Evolutionary conservation across 805 yeast species (phyloP).

Genomic region (Sugiyamaella marilandica): DNA sequence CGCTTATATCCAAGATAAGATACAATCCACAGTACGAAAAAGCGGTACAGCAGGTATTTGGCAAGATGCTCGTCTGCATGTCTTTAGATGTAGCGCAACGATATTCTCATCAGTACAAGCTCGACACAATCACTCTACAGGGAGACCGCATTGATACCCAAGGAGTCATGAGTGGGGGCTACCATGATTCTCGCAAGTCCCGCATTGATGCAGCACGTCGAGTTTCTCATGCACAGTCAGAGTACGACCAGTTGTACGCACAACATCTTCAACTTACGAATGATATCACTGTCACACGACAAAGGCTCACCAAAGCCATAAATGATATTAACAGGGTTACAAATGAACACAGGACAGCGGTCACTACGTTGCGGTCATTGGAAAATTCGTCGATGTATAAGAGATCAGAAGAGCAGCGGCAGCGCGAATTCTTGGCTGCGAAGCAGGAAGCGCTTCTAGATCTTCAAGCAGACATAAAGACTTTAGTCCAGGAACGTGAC

Average conservation of each 20-base stretch:
- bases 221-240: constrained; percentile 49
- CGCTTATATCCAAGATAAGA: constrained; percentile 70
- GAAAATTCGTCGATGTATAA: constrained; percentile 23
- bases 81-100: constrained; percentile 65
- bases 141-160: constrained; percentile 84
- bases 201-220: constrained; percentile 65
- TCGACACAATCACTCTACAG: constrained; percentile 81
- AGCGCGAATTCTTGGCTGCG: constrained; percentile 20
- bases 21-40: constrained; percentile 51
- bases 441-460: constrained; percentile 40
- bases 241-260: constrained; percentile 39
- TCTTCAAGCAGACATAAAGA: constrained; percentile 35
- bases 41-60: constrained; percentile 77
- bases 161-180: constrained; percentile 90
- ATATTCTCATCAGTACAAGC: constrained; percentile 52
- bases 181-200: constrained; percentile 60
- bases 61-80: constrained; percentile 70
- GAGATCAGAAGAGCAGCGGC: constrained; percentile 11
- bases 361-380: constrained; percentile 5
- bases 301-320: constrained; percentile 46
- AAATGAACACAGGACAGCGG: constrained; percentile 37
- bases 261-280: constrained; percentile 38
- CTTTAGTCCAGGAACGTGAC: constrained; percentile 40
- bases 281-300: constrained; percentile 44
- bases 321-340: constrained; percentile 38